Conservation (phyloP, 192 early-diverging fungal species). For the Backusella psychrophila region DNA sequence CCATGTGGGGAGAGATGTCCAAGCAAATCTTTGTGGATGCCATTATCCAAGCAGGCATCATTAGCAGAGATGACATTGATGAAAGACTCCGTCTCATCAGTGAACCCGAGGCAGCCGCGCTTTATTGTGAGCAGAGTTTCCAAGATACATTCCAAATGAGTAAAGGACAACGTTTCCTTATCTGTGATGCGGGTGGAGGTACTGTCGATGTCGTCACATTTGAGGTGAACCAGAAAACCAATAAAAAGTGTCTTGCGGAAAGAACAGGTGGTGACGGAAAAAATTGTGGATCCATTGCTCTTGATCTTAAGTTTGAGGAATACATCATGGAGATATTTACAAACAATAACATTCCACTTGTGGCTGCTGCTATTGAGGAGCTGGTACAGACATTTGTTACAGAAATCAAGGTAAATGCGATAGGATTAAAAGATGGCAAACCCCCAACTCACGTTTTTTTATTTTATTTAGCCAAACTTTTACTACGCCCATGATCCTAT, state of each 20-base stretch:
- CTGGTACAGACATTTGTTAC: conserved; percentile 11
- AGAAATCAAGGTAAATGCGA: not conserved
- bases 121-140: conserved; percentile 20
- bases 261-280: conserved; percentile 40
- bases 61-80: not conserved
- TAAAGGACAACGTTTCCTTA: conserved; percentile 41
- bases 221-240: conserved; percentile 19
- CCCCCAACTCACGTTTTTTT: not conserved
- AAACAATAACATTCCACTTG: not conserved
- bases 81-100: not conserved
- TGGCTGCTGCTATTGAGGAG: not conserved
- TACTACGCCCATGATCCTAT: not conserved
- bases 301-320: conserved; percentile 38
- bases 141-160: conserved; percentile 32
- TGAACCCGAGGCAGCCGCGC: not conserved
- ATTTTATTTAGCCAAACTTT: not conserved
- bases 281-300: conserved; percentile 41
- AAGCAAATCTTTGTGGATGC: not conserved
- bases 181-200: conserved; percentile 45
- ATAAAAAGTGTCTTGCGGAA: conserved; percentile 13
- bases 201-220: conserved; percentile 43
- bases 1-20: not conserved
- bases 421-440: too few relatives aligned
- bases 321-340: conserved; percentile 13
- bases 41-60: not conserved